Percentiles rank a stretch among this genome's conserved stretches.
These are phyloP conservation scores for Lasiosphaeria ovina DNA, from an alignment of 495 filamentous ascomycete species.

Conservation along the genomic window DNA sequence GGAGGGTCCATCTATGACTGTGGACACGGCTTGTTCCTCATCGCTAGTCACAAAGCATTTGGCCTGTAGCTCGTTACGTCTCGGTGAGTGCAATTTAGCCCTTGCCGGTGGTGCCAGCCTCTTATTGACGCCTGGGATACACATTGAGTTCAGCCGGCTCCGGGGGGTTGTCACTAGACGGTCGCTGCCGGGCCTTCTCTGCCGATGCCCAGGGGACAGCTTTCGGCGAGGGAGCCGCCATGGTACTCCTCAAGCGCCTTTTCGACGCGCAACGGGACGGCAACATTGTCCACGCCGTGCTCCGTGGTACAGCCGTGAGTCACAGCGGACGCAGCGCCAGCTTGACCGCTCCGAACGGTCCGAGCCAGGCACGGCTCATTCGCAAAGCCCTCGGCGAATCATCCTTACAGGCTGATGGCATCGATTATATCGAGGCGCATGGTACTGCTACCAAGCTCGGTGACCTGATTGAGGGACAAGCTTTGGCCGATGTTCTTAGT, in stretches of 20 bases:
- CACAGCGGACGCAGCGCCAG: constrained; percentile 21
- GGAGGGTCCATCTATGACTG: constrained; percentile 40
- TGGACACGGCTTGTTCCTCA: constrained; percentile 46
- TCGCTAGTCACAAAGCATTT: constrained; percentile 36
- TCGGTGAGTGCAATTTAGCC: constrained; percentile 29
- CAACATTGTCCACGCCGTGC: constrained; percentile 48
- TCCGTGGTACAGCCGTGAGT: constrained; percentile 46
- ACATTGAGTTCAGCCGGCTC: constrained; percentile 22
- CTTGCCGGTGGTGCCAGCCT: constrained; percentile 38
- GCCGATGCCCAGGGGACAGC: constrained; percentile 49
- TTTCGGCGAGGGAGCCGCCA: constrained; percentile 49
- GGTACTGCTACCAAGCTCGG: constrained; percentile 47
- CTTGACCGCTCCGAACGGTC: constrained; percentile 19
- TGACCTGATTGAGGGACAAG: constrained; percentile 38
- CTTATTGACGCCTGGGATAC: constrained; percentile 30
- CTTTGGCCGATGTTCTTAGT: constrained; percentile 24
- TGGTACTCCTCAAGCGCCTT: constrained; percentile 48
- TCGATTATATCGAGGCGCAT: constrained; percentile 42
- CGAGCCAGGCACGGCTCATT: constrained; percentile 17
- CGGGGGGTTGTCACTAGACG: constrained; percentile 33
- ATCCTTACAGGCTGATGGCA: constrained; percentile 13
- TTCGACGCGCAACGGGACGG: constrained; percentile 43
- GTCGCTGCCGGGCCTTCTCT: constrained; percentile 22
- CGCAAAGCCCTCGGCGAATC: constrained; percentile 15
- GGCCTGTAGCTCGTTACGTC: constrained; percentile 33